These are phyloP conservation scores for Sphagnurus paluster DNA, from an alignment of 1,284 basidiomycete genomes.

Conservation along the genomic window DNA sequence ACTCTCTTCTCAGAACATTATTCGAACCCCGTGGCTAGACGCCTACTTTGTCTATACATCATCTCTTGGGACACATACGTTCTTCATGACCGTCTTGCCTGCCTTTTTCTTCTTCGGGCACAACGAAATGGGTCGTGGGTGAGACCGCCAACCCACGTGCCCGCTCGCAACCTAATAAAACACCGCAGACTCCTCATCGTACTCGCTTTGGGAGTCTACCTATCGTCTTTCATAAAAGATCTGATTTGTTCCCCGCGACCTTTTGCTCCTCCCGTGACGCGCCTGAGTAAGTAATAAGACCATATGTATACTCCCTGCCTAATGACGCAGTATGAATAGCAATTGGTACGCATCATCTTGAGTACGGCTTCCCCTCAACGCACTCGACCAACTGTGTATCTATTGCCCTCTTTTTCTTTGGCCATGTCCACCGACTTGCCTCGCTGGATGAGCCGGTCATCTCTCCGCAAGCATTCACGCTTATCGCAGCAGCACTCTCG, in stretches of 20 bases:
- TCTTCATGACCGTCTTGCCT: constrained; percentile 91
- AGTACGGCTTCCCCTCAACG: constrained; percentile 96
- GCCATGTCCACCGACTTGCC: constrained; percentile 53
- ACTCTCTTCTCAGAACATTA: constrained; percentile 40
- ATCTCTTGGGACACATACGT: constrained; percentile 88
- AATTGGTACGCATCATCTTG: constrained; percentile 82
- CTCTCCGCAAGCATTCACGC: constrained; percentile 43
- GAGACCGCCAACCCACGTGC: constrained; percentile 26
- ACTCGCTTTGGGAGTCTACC: constrained; percentile 82
- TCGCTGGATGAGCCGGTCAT: constrained; percentile 34
- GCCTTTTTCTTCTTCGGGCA: constrained; percentile 88
- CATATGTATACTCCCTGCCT: not conserved
- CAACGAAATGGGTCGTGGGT: constrained; percentile 73
- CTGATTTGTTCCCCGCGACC: constrained; percentile 90
- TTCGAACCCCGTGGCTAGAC: constrained; percentile 77
- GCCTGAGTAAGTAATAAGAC: constrained; percentile 62
- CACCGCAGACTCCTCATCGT: constrained; percentile 63
- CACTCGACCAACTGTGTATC: constrained; percentile 93
- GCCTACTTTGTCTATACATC: constrained; percentile 91
- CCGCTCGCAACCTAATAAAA: not conserved
- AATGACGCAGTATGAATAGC: constrained; percentile 41
- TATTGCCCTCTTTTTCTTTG: constrained; percentile 78
- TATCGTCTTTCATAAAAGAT: constrained; percentile 86
- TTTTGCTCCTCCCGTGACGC: constrained; percentile 86
- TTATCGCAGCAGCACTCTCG: constrained; percentile 46